Conservation (phyloP, 2,329 filamentous ascomycete species). For the Akanthomyces lecanii region DNA sequence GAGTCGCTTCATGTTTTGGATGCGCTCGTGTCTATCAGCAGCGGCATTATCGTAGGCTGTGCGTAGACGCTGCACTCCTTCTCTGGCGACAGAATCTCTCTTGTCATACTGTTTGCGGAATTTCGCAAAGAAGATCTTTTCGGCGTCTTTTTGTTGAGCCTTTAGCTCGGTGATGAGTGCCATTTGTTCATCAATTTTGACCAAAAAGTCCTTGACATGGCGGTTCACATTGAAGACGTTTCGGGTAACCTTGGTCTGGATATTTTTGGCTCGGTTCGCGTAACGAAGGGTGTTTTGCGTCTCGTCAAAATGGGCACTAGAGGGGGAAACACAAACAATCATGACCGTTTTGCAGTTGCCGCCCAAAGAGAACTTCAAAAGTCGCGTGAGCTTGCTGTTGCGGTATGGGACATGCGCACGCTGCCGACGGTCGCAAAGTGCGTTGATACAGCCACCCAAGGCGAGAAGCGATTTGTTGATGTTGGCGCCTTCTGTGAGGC, state of each 20-base stretch:
- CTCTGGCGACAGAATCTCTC: constrained; percentile 67
- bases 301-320: constrained; percentile 94
- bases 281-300: constrained; percentile 97
- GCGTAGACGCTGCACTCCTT: constrained; percentile 76
- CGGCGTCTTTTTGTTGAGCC: constrained; percentile 85
- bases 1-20: constrained; percentile 74
- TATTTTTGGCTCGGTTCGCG: constrained; percentile 97
- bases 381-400: constrained; percentile 92
- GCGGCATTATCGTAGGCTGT: constrained; percentile 78
- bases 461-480: constrained; percentile 98
- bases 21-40: constrained; percentile 72
- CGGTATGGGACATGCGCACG: constrained; percentile 93
- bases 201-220: constrained; percentile 97
- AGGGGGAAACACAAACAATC: constrained; percentile 98
- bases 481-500: constrained; percentile 89
- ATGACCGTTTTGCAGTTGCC: constrained; percentile 99
- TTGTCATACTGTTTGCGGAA: constrained; percentile 90
- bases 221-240: constrained; percentile 99
- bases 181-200: constrained; percentile 99
- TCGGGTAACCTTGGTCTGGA: constrained; percentile 98
- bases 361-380: constrained; percentile 94
- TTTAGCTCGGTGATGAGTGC: constrained; percentile 94
- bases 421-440: constrained; percentile 87
- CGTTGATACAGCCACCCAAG: constrained; percentile 95
- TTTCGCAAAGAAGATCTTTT: constrained; percentile 76